Evolutionary conservation across 805 yeast species (phyloP), one percentile per base, ranked within the genome.

Genomic region (Ogataea polymorpha): DNA sequence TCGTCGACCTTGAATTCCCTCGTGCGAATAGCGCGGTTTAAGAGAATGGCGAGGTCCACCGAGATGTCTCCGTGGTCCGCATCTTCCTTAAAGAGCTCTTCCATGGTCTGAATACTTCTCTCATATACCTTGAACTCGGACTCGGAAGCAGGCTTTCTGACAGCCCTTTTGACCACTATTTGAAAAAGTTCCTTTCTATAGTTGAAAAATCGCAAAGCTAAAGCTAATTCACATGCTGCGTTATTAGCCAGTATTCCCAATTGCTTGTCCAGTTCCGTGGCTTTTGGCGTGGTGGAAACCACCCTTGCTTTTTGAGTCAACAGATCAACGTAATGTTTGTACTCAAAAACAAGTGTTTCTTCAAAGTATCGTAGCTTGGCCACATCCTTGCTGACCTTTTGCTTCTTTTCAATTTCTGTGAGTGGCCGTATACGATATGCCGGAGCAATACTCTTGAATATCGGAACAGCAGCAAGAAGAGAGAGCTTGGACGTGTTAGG

Each of bases 371-470:
- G 75, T 52, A 85, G 61, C 54, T 74, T 77, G 13, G 86, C 82
- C 24, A 93, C 84, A 15, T 93, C 99, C 56, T 75, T 86, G 11
- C 90, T 69, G 4, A 88, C 95, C 53, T 80, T 86, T 54, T 88
- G 96, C 46, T 77, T 75, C 61, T 79, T 79, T 61, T 91, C 98
- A 0, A 77, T 63, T 13, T 88, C 97, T 2, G 88, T 73, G 38
- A 93, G 69, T 2, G 95, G 84, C 58, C 96, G 74, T 39, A 91
- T 88, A 45, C 81, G 76, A 63, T 91, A 91, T 6, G 93, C 82
- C 2, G 99, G 99, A 1, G 93, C 80, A 34, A 93, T 75, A 41
- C 83, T 75, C 53, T 86, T 87, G 71, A 87, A 87, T 3, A 88
- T 86, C 0, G 95, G 87, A 2, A 88, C 82, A 45, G 90, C 71